Evolutionary conservation across 2,329 filamentous ascomycete genomes (phyloP).

Genomic region (Fusarium mundagurra): DNA sequence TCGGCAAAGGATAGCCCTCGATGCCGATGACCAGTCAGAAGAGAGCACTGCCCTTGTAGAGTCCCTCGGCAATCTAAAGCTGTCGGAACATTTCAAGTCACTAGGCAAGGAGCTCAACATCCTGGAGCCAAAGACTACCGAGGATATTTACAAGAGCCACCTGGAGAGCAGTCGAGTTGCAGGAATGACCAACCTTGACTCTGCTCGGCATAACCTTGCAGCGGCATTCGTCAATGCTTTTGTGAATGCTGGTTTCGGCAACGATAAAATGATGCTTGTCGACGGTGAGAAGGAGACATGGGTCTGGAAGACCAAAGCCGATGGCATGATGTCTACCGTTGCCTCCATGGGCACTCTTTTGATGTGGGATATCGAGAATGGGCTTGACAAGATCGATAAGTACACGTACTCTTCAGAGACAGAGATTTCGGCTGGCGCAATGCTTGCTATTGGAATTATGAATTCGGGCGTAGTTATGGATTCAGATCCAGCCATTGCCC

Average conservation of each 20-base stretch:
- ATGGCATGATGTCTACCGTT: slow-evolving; percentile 96
- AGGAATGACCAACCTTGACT: slow-evolving; percentile 93
- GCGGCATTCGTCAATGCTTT: slow-evolving; percentile 98
- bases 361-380: slow-evolving; percentile 92
- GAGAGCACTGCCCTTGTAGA: slow-evolving; percentile 81
- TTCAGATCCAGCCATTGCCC: slow-evolving; percentile 87
- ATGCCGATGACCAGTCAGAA: slow-evolving; percentile 71
- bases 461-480: slow-evolving; percentile 92
- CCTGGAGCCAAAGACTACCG: slow-evolving; percentile 93
- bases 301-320: slow-evolving; percentile 99
- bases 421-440: slow-evolving; percentile 86
- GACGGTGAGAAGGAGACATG: slow-evolving; percentile 89
- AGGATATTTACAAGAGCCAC: slow-evolving; percentile 99
- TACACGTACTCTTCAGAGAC: slow-evolving; percentile 88
- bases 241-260: slow-evolving; percentile 93
- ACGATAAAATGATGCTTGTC: slow-evolving; percentile 97
- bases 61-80: slow-evolving; percentile 85
- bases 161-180: slow-evolving; percentile 94
- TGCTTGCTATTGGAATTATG: slow-evolving; percentile 94
- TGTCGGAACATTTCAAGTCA: slow-evolving; percentile 93
- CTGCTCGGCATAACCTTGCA: slow-evolving; percentile 92
- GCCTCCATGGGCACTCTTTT: slow-evolving; percentile 92
- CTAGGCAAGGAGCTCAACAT: slow-evolving; percentile 97
- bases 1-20: slow-evolving; percentile 87
- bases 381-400: slow-evolving; percentile 92